Evolutionary conservation across 176 grass and related monocot genomes (phyloP), one percentile per base, ranked within the genome.

Genomic region (Cymbopogon citratus): DNA sequence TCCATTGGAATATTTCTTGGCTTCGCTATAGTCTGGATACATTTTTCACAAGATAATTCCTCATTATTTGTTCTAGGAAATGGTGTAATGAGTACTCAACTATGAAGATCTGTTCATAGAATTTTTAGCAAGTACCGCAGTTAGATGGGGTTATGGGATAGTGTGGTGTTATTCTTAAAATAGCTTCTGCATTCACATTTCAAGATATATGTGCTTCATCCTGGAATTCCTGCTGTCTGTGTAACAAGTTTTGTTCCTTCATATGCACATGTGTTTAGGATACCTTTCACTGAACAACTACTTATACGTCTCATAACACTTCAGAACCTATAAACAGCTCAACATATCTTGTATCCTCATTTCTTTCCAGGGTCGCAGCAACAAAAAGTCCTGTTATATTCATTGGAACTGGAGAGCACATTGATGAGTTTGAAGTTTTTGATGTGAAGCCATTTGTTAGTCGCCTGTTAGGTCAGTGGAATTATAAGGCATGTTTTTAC

Each of bases 351-450:
- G 60, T n/a, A 52, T 79, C 11, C 19, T 78, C 67, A 51, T 72
- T 82, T 79, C 25, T 82, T 61, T 89, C 68, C 80, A 99, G 96
- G 13, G 96, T 99, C 5, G 92, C 91, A 45, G 92, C 96, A 67
- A 99, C 96, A 40, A 99, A 87, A 91, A 99, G 96, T 85, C 91
- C 91, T 44, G 96, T 95, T 63, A 99, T 95, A 86, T 99, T 99
- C 86, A 93, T 99, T 82, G 96, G 96, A 86, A 99, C 96, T 74
- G 92, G 96, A 83, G 96, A 99, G 62, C 92, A 95, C 80, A 88
- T 95, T 8, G 83, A 95, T 69, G 90, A 93, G 19, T 91, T 99
- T 83, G 96, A 99, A 87, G 81, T 91, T 78, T 95, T 99, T 87
- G 89, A 95, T 86, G 96, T 99, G 66, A 99, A 95, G 72, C 92